These are phyloP conservation scores for Geranomyces michiganensis DNA, from an alignment of 192 early-diverging fungal species.

Conservation along the genomic window DNA sequence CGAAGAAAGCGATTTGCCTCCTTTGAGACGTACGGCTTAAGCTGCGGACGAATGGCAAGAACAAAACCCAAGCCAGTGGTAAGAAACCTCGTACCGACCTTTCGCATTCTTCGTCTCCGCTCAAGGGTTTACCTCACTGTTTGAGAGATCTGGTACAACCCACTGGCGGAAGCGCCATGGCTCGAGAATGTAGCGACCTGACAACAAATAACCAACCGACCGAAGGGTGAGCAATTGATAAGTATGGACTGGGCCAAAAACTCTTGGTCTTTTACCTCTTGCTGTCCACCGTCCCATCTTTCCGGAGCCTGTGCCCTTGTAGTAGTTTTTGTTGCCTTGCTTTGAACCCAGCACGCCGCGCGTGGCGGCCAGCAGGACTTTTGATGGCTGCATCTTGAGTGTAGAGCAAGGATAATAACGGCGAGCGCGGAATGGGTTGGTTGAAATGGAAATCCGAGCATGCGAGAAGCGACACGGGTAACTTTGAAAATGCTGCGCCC, in stretches of 20 bases:
- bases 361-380: conserved; percentile 30
- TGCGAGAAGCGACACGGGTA: no score
- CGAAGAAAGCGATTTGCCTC: conserved; percentile 17
- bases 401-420: no score
- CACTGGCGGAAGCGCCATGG: conserved; percentile 41
- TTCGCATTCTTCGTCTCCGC: neutral
- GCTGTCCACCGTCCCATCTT: conserved; percentile 51
- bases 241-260: no score
- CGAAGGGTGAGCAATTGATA: no score
- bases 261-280: no score
- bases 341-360: conserved; percentile 46
- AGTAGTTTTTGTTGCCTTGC: conserved; percentile 64
- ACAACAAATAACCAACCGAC: neutral
- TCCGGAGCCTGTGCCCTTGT: conserved; percentile 57
- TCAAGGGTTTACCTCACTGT: conserved; percentile 26
- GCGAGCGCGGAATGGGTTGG: no score
- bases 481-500: no score
- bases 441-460: no score
- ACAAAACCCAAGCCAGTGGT: no score
- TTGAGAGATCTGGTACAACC: conserved; percentile 39
- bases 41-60: conserved; percentile 14
- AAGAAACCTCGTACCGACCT: no score
- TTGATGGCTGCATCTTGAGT: neutral
- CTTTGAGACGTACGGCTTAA: conserved; percentile 39
- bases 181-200: conserved; percentile 43